Conservation (phyloP, 768 basidiomycete species). For the Kwoniella sp. region DNA sequence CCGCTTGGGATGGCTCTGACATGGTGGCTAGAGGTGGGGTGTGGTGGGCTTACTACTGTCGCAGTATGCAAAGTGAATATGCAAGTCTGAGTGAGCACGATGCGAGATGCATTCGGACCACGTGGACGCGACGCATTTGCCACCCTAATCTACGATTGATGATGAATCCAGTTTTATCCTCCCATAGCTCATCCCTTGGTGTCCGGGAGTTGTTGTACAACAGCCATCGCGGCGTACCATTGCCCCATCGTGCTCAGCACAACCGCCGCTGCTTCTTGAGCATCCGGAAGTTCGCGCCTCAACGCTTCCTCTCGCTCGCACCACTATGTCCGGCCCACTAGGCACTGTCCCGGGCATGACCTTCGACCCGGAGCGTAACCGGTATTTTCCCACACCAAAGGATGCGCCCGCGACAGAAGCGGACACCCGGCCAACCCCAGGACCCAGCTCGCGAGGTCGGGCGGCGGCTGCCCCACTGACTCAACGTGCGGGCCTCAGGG, state of each 20-base stretch:
- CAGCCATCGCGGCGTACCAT: too few species aligned
- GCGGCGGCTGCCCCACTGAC: too few species aligned
- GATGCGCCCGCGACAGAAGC: conserved; percentile 1
- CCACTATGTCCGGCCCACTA: conserved; percentile 22
- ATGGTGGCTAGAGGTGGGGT: too few species aligned
- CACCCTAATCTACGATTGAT: not conserved
- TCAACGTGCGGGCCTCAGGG: too few species aligned
- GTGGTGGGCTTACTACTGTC: too few species aligned
- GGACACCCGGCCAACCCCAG: conserved; percentile 8
- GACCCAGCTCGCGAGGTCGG: too few species aligned
- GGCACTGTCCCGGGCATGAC: conserved; percentile 28
- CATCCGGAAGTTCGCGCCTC: not conserved
- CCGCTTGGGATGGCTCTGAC: conserved; percentile 40
- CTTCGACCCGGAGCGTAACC: conserved; percentile 17
- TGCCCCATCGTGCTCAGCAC: too few species aligned
- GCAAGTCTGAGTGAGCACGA: not conserved
- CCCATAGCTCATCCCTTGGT: not conserved
- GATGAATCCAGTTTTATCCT: not conserved
- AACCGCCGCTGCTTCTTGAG: too few species aligned
- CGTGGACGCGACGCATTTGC: not conserved
- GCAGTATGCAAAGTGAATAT: too few species aligned
- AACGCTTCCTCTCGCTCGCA: not conserved
- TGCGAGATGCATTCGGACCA: too few species aligned
- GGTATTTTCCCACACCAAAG: conserved; percentile 30
- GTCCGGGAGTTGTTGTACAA: too few species aligned